Base-by-base conservation (phyloP, 176 grass and related monocot genomes). In the Cenchrus fungigraminus region DNA sequence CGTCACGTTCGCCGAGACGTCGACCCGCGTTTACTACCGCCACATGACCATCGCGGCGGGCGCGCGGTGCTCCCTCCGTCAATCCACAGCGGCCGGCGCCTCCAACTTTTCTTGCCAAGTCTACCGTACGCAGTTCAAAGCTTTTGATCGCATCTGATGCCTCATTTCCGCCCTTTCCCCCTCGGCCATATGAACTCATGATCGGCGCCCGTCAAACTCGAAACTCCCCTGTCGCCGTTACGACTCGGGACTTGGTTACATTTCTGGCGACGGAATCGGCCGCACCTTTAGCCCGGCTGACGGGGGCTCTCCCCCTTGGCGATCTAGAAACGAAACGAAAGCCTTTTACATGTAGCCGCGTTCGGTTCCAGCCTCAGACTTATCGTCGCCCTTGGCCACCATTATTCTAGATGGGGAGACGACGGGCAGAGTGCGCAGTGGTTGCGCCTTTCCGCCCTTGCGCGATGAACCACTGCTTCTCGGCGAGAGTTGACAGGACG, bases 371-470 rank as follows among this genome's bases (percentile, higher is more conserved):
- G 29, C 57, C 31, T 25, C 64, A 22, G 65, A 71, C 74, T 60
- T 20, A 40, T 40, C 37, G 49, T 84, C 68, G 13, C 19, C 37
- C 37, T 40, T 12, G 86, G 49, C 37, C 42, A 20, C 42, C 43
- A 8, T 78, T 22, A 7, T 78, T 58, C 83, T 79, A 79, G 74
- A 85, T 15, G 52, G 59, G 17, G 5, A 8, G 49, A 51, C 9
- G 31, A 74, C 46, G 16, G 10, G 31, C 6, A 49, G 45, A 49
- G 45, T 1, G 43, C 55, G 68, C 25, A 50, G 19, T 20, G 20
- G 37, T 43, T 0, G 52, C 34, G 19, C 59, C 59, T 62, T 62
- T 28, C 58, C 20, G 4, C 19, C 42, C 53, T 70, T 81, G 11
- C 63, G 76, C 70, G 68, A 40, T 0, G 47, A 46, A 9, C 45